Evolutionary conservation across 768 basidiomycete genomes (phyloP), one percentile per base, ranked within the genome.

Genomic region (Lanmaoa rubissima): DNA sequence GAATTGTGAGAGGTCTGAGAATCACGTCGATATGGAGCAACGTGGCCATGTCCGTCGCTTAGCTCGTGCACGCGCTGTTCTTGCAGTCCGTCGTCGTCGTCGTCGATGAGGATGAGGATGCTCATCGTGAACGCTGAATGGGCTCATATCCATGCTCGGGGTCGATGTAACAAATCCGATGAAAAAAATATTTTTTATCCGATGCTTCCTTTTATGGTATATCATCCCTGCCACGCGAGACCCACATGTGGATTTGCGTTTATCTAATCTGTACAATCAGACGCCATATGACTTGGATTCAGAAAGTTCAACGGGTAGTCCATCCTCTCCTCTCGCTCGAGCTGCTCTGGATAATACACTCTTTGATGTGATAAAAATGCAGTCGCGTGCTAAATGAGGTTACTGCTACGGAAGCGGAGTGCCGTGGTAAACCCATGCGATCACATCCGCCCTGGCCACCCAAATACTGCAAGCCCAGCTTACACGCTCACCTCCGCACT

Each of bases 381-480:
- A 45, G 35, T n/a, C 5, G 34, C 26, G 16, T 59, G 59, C 62
- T 39, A 66, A 60, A 66, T 49, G 60, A 60, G 59, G 57, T 21
- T 42, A 49, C 28, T 2, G 26, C 24, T n/a, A 19, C 56, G 62
- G 64, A 62, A 65, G 53, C 64, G 65, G 71, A 54, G n/a, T 39
- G 54, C 69, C 69, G 69, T 57, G 51, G 48, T 60, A 64, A 66
- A 42, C 49, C 54, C 50, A 56, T 57, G 53, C 45, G 58, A 54
- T 46, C 51, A 57, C 26, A 16, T 43, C 19, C 17, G 47, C 24
- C 50, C 45, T 31, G 28, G 6, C 38, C 53, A 62, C 64, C 66
- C 66, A 68, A 67, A 65, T 67, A 65, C 64, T 67, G 65, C 65
- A 67, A 64, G 32, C 26, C 49, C 54, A 48, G n/a, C 39, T n/a